Percentiles rank a stretch among this genome's conserved stretches.
phyloP scores from a whole-genome alignment of 2,329 filamentous ascomycete species.

The Claviceps humidiphila region DNA sequence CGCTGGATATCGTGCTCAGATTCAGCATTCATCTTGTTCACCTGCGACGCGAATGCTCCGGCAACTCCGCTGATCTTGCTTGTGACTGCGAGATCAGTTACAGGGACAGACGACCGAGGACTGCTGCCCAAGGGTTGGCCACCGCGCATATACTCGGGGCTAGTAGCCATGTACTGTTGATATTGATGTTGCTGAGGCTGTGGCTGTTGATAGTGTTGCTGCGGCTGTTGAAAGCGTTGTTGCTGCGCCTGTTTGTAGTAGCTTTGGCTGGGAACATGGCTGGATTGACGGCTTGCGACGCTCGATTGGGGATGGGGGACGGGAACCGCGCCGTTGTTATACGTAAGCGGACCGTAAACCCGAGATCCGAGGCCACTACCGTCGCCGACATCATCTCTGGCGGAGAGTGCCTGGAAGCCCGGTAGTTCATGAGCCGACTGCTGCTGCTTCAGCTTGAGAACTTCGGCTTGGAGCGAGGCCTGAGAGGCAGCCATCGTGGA shows the following conservation, averaged over 20 bases:
- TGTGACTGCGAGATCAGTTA: slow-evolving; percentile 15
- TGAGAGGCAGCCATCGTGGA: slow-evolving; percentile 57
- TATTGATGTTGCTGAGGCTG: slow-evolving; percentile 9
- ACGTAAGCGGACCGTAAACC: slow-evolving; percentile 9
- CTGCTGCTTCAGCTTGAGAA: slow-evolving; percentile 43
- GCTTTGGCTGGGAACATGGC: slow-evolving; percentile 14
- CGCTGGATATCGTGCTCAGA: slow-evolving; percentile 36
- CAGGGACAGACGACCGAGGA: slow-evolving; percentile 17
- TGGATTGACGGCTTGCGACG: slow-evolving; percentile 19
- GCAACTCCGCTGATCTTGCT: slow-evolving; percentile 22
- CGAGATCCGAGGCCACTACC: neutral
- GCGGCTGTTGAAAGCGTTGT: neutral
- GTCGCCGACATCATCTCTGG: neutral
- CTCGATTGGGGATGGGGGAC: slow-evolving; percentile 16
- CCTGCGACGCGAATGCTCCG: slow-evolving; percentile 22
- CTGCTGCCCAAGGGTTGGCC: slow-evolving; percentile 19
- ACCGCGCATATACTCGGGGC: slow-evolving; percentile 24
- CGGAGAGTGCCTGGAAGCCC: slow-evolving; percentile 7
- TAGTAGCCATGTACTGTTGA: slow-evolving; percentile 19
- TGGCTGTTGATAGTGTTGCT: slow-evolving; percentile 8
- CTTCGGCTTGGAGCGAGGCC: slow-evolving; percentile 52
- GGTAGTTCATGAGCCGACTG: slow-evolving; percentile 32
- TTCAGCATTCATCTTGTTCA: slow-evolving; percentile 22
- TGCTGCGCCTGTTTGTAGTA: slow-evolving; percentile 11
- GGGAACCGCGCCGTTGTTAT: slow-evolving; percentile 13